Base-by-base conservation (phyloP, 352 stramenopile genomes). In the Phytophthora megakarya region DNA sequence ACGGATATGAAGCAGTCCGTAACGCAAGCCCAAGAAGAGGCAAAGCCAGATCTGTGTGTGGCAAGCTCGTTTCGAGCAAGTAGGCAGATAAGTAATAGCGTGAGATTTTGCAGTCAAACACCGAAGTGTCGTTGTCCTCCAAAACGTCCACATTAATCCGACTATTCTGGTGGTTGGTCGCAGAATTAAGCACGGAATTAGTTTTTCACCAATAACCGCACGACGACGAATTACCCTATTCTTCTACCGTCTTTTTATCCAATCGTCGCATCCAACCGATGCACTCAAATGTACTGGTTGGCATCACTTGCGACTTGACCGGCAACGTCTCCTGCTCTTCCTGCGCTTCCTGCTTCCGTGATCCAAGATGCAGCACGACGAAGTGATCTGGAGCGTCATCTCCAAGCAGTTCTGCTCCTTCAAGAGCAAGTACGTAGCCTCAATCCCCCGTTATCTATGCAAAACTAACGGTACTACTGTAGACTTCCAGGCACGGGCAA, bases 371-470 rank as follows among this genome's bases (percentile, higher is more conserved):
- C 89, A 98, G 78, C 88, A 98, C 73, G 98, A 99, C 78, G 97
- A 99, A 85, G 89, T 99, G 44, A 99, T 99, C 71, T 99, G 98
- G 98, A 76, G 97, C 65, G 89, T 99, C 51, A 98, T 99, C 74
- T 98, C 98, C 67, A 92, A 99, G 74, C 88, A 98, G 75, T 99
- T 99, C 75, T 99, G 98, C 86, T 99, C 96, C 39, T 99, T 98
- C 84, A 99, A 99, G 89, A 96, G 86, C 66, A 98, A 97, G 80
- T 90, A 84, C 46, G 70, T 74, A 12, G 30, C 30, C 8, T 2
- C 4, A 35, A 35, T 11, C 3, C 13, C 16, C n/a, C 30, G 13
- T 26, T 18, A 35, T 47, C 25, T 5, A 12, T 35, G 15, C n/a
- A n/a, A n/a, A n/a, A n/a, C n/a, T n/a, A n/a, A n/a, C n/a, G 10